Percentiles rank a stretch among this genome's conserved stretches.
Evolutionary conservation across 768 basidiomycete species (phyloP).

Genomic region (Tulasnella sp.): DNA sequence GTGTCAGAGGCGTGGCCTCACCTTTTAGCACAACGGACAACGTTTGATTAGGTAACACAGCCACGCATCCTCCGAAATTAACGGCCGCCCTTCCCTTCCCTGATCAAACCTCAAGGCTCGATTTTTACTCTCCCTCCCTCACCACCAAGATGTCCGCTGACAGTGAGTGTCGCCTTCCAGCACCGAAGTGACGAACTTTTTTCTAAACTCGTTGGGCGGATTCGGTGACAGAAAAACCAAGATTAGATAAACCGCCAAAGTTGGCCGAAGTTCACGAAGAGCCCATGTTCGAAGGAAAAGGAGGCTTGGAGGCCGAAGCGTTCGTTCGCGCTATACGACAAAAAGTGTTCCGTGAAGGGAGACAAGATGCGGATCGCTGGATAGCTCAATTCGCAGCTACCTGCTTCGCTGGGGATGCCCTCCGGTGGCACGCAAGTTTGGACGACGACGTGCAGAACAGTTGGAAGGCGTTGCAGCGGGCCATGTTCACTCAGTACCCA

Average conservation of each 20-base stretch:
- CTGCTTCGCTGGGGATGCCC: not conserved
- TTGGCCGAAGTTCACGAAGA: not conserved
- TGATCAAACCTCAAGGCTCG: constrained; percentile 13
- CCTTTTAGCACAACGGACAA: constrained; percentile 16
- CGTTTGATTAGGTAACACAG: constrained; percentile 14
- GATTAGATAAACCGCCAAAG: not conserved
- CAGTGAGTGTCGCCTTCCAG: not conserved
- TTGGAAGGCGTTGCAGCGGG: constrained; percentile 6
- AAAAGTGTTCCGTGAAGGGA: not conserved
- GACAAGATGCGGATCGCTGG: not conserved
- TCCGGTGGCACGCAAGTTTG: constrained; percentile 8
- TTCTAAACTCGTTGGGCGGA: not conserved
- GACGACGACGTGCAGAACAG: constrained; percentile 20
- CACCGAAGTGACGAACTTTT: not conserved
- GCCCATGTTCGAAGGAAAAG: not conserved
- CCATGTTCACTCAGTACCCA: not conserved
- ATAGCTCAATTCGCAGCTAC: constrained; percentile 4
- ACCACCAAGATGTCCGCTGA: not conserved
- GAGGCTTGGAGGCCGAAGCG: not conserved
- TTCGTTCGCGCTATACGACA: not conserved
- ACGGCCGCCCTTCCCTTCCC: not conserved
- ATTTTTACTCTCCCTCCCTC: not conserved
- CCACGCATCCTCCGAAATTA: constrained; percentile 6
- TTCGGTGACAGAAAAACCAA: not conserved
- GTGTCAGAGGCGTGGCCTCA: not conserved